These are phyloP conservation scores for Trypanosoma scelopori DNA, from an alignment of 208 protist genomes.

Conservation along the genomic window DNA sequence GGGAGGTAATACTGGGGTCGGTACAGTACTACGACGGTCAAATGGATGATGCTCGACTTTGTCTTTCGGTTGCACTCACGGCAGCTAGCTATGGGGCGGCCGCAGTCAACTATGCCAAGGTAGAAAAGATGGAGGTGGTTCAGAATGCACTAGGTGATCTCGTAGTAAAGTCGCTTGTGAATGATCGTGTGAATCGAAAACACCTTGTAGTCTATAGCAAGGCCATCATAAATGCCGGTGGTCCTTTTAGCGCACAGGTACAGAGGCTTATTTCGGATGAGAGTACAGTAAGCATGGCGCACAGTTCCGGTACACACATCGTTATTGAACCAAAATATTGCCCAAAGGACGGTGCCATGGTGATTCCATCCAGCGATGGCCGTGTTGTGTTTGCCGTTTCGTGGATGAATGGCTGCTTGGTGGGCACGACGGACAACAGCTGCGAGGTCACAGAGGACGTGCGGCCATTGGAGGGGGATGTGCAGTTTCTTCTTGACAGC, in stretches of 20 bases:
- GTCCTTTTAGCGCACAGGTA: conserved; percentile 82
- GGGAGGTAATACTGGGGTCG: conserved; percentile 78
- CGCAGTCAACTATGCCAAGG: conserved; percentile 93
- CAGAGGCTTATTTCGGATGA: conserved; percentile 73
- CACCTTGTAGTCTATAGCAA: conserved; percentile 80
- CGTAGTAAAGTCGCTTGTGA: conserved; percentile 73
- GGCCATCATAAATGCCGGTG: conserved; percentile 90
- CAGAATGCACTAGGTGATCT: conserved; percentile 43
- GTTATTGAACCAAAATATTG: conserved; percentile 81
- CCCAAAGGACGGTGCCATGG: conserved; percentile 75
- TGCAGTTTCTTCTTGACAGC: conserved; percentile 88
- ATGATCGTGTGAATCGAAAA: conserved; percentile 73
- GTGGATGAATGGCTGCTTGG: conserved; percentile 92
- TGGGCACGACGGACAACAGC: conserved; percentile 93
- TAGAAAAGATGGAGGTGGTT: conserved; percentile 58
- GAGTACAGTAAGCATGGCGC: conserved; percentile 54
- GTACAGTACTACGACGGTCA: conserved; percentile 96
- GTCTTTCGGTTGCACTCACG: conserved; percentile 92
- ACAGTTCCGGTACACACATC: conserved; percentile 85
- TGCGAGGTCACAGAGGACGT: conserved; percentile 69
- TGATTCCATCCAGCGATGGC: conserved; percentile 91
- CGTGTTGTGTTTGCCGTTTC: conserved; percentile 93
- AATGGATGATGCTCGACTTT: conserved; percentile 97
- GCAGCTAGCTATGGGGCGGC: conserved; percentile 88
- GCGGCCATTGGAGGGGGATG: conserved; percentile 56